Evolutionary conservation across 2,329 filamentous ascomycete genomes (phyloP), one percentile per base, ranked within the genome.

Genomic region (Talaromyces funiculosus): DNA sequence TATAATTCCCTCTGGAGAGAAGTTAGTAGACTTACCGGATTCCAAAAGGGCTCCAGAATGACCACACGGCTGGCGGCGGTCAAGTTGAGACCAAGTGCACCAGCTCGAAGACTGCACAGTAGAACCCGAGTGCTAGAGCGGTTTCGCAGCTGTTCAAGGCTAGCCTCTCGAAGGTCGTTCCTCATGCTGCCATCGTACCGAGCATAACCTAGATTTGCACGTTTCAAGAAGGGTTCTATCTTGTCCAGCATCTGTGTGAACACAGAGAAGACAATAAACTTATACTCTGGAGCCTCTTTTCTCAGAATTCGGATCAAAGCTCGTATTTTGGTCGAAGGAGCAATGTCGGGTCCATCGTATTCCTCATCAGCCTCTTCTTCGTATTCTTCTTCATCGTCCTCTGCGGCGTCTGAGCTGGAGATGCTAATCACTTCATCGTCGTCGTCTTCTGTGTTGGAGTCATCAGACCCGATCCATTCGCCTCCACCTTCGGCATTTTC

Each of bases 191-290:
- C 94, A 72, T 99, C 94, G 75, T 99, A 99, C 59, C 94, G 89
- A 16, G 90, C 90, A 71, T 89, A 96, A 63, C 83, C 83, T 73
- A 96, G 88, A 14, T 86, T 85, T 14, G 88, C 86, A 53, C 86
- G 82, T 49, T 83, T 82, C 62, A 99, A 81, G 75, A 97, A 97
- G 2, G 94, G 94, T 72, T 97, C 92, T 64, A 99, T 87, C 29
- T 97, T 86, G 77, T 97, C 90, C 49, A 99, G 86, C 94, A 99
- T 99, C 0, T 91, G 94, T 0, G 94, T 99, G 77, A 99, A 99
- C 69, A 97, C 91, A 1, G 92, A 96, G 77, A 99, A 99, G 64
- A 99, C 92, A 69, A 99, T 99, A 71, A 96, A 96, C 72, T 99
- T 99, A 82, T 96, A 90, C 62, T 91, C 82, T 1, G 82, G 79